Conservation (phyloP, 495 filamentous ascomycete species). For the Lophiostoma macrostomum region DNA sequence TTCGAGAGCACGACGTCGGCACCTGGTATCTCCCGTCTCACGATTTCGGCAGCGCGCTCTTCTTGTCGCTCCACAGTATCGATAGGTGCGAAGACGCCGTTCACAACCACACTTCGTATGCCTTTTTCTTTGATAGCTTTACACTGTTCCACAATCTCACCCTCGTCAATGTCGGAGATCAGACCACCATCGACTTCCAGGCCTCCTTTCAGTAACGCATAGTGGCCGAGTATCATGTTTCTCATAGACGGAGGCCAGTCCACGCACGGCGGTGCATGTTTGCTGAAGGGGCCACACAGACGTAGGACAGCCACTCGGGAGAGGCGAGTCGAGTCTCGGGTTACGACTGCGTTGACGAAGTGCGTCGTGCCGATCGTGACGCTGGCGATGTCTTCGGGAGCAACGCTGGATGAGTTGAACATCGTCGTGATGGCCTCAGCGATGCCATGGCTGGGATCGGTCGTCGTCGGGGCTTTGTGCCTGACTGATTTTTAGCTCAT, state of each 20-base stretch:
- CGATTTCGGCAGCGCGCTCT: slow-evolving; percentile 45
- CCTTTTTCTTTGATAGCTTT: slow-evolving; percentile 44
- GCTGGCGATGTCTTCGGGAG: slow-evolving; percentile 45
- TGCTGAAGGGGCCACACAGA: slow-evolving; percentile 53
- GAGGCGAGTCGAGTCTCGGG: slow-evolving; percentile 48
- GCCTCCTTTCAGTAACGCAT: slow-evolving; percentile 47
- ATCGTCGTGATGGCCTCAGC: slow-evolving; percentile 19
- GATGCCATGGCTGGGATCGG: slow-evolving; percentile 56
- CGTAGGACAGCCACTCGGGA: slow-evolving; percentile 55
- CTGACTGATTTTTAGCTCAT: too few species aligned
- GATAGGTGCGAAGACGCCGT: slow-evolving; percentile 58
- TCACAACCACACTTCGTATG: slow-evolving; percentile 53
- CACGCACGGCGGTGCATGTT: slow-evolving; percentile 54
- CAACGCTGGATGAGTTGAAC: slow-evolving; percentile 16
- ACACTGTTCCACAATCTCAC: slow-evolving; percentile 46
- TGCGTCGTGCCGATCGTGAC: slow-evolving; percentile 63
- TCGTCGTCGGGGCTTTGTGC: slow-evolving; percentile 49
- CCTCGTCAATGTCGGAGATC: slow-evolving; percentile 48
- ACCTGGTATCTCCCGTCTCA: slow-evolving; percentile 45
- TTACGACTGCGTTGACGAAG: slow-evolving; percentile 60
- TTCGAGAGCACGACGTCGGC: slow-evolving; percentile 49
- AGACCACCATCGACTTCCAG: slow-evolving; percentile 51
- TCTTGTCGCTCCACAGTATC: slow-evolving; percentile 51
- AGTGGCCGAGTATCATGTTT: slow-evolving; percentile 47
- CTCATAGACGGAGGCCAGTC: slow-evolving; percentile 40